A percentile compares a stretch with the other conserved stretches of the same genome.
Conservation (phyloP, 2,329 filamentous ascomycete genomes). For the Penicillium crustosum region DNA sequence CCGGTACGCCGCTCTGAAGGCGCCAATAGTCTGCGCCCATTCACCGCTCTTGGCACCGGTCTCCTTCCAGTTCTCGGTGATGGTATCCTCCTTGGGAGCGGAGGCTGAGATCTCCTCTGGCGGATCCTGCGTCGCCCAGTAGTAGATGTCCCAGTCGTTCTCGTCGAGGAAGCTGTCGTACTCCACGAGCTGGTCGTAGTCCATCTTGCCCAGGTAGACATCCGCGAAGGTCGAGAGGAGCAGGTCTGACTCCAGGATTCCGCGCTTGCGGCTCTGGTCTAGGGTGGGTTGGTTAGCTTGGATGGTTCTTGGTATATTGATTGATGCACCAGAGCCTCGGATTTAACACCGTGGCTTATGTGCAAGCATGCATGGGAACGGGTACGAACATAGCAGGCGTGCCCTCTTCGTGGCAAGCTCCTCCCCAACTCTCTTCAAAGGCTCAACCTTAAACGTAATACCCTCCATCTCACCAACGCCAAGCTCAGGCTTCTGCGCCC, state of each 20-base stretch:
- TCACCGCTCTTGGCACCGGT: slow-evolving; percentile 65
- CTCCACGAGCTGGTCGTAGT: slow-evolving; percentile 68
- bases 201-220: slow-evolving; percentile 72
- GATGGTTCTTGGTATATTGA: background rate
- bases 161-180: slow-evolving; percentile 95
- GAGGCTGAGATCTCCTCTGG: slow-evolving; percentile 51
- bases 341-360: background rate
- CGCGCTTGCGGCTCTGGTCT: slow-evolving; percentile 97
- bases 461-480: slow-evolving; percentile 85
- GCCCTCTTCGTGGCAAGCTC: slow-evolving; percentile 83
- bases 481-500: slow-evolving; percentile 63
- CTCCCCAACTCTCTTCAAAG: slow-evolving; percentile 80
- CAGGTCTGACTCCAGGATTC: slow-evolving; percentile 92
- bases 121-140: slow-evolving; percentile 92
- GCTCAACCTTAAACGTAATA: slow-evolving; percentile 82
- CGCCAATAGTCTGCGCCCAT: slow-evolving; percentile 95
- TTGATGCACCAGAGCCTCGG: background rate
- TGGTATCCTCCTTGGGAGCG: slow-evolving; percentile 31
- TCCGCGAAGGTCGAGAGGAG: slow-evolving; percentile 94
- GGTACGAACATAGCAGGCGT: slow-evolving; percentile 65
- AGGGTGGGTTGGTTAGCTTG: slow-evolving; percentile 15
- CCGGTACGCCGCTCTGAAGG: slow-evolving; percentile 88
- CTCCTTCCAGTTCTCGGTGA: slow-evolving; percentile 52
- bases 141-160: slow-evolving; percentile 99
- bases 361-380: slow-evolving; percentile 1